Evolutionary conservation across 805 yeast species (phyloP).

Genomic region (Kazachstania martiniae): DNA sequence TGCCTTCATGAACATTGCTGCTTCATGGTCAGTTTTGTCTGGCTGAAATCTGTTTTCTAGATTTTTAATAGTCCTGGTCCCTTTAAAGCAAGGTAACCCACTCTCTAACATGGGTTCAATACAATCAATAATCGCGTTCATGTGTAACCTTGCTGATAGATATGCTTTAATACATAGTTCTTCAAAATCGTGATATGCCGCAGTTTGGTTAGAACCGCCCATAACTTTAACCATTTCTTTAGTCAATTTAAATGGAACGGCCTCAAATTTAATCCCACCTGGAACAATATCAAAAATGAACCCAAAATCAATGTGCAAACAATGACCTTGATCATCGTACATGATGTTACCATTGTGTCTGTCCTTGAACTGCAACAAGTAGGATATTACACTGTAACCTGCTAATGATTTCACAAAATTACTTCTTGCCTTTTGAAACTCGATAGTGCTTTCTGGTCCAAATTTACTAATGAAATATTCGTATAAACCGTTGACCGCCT

Average conservation of each 20-base stretch:
- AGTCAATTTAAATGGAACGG: constrained; percentile 94
- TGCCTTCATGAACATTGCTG: constrained; percentile 64
- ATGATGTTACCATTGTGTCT: constrained; percentile 97
- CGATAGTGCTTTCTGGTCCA: constrained; percentile 88
- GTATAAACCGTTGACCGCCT: constrained; percentile 93
- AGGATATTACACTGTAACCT: constrained; percentile 87
- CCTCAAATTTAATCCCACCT: constrained; percentile 96
- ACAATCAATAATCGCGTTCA: constrained; percentile 73
- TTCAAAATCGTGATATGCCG: constrained; percentile 87
- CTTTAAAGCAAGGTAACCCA: constrained; percentile 94
- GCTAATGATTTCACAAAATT: constrained; percentile 91
- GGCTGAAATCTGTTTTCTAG: constrained; percentile 73
- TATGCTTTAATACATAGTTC: constrained; percentile 90
- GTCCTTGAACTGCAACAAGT: constrained; percentile 86
- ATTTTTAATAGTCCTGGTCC: constrained; percentile 64
- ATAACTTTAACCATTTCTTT: constrained; percentile 92
- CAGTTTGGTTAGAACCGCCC: constrained; percentile 84
- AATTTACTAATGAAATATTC: constrained; percentile 86
- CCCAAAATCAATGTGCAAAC: constrained; percentile 94
- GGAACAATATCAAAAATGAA: constrained; percentile 98
- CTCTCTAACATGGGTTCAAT: constrained; percentile 89
- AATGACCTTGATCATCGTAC: constrained; percentile 92
- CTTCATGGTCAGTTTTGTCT: constrained; percentile 70
- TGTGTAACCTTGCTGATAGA: constrained; percentile 77
- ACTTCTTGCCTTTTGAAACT: constrained; percentile 83